A percentile compares a stretch with the other conserved stretches of the same genome.
phyloP scores from a whole-genome alignment of 208 protist species.

The Porcisia deanei region DNA sequence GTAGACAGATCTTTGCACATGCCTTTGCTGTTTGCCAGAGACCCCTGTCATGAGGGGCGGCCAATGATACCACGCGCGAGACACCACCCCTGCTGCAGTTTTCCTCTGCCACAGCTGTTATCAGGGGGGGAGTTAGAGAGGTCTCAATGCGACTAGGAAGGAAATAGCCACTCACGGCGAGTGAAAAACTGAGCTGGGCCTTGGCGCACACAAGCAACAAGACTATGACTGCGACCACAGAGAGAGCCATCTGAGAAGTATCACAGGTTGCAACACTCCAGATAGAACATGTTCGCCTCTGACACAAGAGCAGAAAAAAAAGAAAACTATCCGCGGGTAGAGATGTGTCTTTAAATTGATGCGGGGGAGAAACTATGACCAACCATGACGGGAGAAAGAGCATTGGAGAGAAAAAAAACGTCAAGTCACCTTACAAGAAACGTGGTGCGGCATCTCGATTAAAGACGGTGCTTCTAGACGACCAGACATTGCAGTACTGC shows the following conservation, averaged over 20 bases:
- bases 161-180: neutral
- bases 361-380: neutral
- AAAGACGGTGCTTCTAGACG: neutral
- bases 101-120: constrained; percentile 15
- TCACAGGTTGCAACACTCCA: neutral
- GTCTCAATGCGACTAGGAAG: neutral
- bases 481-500: neutral
- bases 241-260: neutral
- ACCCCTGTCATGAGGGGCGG: constrained; percentile 17
- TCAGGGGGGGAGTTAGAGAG: neutral
- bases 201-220: constrained; percentile 6
- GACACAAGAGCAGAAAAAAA: neutral
- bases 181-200: constrained; percentile 5
- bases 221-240: constrained; percentile 12
- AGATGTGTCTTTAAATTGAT: neutral
- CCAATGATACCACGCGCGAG: constrained; percentile 29
- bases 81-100: constrained; percentile 29
- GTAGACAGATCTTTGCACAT: constrained; percentile 54
- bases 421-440: neutral
- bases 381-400: neutral
- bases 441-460: neutral
- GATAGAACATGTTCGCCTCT: neutral
- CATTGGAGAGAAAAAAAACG: neutral
- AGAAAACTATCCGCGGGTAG: neutral
- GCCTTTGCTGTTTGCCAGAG: constrained; percentile 27